These are phyloP conservation scores for Hypoxylon cercidicola DNA, from an alignment of 495 filamentous ascomycete species.

Conservation along the genomic window DNA sequence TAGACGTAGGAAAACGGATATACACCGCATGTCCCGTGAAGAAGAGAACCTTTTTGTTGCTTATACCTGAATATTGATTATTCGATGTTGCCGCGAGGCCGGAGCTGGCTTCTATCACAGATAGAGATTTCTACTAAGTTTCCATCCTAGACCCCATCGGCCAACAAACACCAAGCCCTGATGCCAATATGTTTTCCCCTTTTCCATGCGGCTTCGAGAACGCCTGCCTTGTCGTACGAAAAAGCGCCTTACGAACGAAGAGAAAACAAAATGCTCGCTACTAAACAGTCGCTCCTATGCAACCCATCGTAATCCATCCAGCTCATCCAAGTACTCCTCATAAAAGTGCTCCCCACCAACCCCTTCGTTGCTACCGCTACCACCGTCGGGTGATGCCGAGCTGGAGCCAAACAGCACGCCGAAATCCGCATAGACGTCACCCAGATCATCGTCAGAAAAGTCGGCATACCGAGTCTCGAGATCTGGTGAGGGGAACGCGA, in stretches of 20 bases:
- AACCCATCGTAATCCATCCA: slow-evolving; percentile 56
- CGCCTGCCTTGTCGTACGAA: not conserved
- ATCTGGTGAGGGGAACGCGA: slow-evolving; percentile 55
- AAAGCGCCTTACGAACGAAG: not conserved
- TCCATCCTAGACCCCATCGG: not conserved
- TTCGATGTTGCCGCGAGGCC: slow-evolving; percentile 29
- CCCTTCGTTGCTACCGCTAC: slow-evolving; percentile 9
- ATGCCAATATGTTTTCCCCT: slow-evolving; percentile 1
- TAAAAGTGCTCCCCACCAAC: slow-evolving; percentile 42
- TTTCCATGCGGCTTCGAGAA: slow-evolving; percentile 10
- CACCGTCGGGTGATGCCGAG: slow-evolving; percentile 31
- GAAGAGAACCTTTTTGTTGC: not conserved
- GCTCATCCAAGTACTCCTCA: slow-evolving; percentile 57
- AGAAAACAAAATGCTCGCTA: not conserved
- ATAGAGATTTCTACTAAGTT: not conserved
- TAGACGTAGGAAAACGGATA: slow-evolving; percentile 3
- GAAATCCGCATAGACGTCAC: slow-evolving; percentile 60
- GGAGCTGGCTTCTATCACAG: slow-evolving; percentile 15
- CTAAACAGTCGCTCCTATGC: slow-evolving; percentile 19
- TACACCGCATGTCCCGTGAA: not conserved
- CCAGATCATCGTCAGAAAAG: slow-evolving; percentile 52
- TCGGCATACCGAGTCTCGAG: slow-evolving; percentile 56
- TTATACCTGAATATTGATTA: slow-evolving; percentile 4
- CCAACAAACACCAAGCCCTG: not conserved
- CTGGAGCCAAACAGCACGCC: slow-evolving; percentile 55